phyloP scores from a whole-genome alignment of 2,329 filamentous ascomycete genomes.

The Trichocomaceae sp. region DNA sequence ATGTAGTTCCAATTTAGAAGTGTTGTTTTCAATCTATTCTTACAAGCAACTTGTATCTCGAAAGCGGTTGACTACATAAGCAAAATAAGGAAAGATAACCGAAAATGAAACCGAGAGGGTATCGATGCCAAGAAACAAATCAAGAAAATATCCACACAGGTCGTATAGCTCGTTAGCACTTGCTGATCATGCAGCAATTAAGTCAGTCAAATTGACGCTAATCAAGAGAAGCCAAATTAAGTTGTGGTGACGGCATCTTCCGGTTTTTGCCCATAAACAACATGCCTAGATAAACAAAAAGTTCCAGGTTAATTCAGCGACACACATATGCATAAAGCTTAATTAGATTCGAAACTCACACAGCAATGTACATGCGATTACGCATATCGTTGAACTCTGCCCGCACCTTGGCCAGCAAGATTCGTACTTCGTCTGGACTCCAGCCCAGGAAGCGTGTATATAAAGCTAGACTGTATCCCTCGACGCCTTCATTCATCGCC shows the following conservation, averaged over 20 bases:
- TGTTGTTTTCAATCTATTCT: no score
- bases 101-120: background rate
- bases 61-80: no score
- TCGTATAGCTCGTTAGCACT: background rate
- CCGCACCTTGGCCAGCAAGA: slow-evolving; percentile 27
- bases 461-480: slow-evolving; percentile 38
- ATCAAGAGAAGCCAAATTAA: background rate
- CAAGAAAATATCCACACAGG: background rate
- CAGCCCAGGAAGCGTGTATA: slow-evolving; percentile 38
- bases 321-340: no score
- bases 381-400: slow-evolving; percentile 23
- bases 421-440: slow-evolving; percentile 39
- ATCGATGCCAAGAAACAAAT: background rate
- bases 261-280: slow-evolving; percentile 11
- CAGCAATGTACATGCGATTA: slow-evolving; percentile 23
- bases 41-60: no score
- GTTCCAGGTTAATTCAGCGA: background rate
- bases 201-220: background rate
- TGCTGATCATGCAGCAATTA: background rate
- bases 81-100: no score
- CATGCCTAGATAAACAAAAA: background rate
- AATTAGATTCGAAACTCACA: slow-evolving; percentile 7
- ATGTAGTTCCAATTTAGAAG: no score
- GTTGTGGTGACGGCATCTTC: background rate
- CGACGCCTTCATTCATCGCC: slow-evolving; percentile 35